Base-by-base conservation (phyloP, 352 stramenopile genomes). In the Phytophthora cactorum region DNA sequence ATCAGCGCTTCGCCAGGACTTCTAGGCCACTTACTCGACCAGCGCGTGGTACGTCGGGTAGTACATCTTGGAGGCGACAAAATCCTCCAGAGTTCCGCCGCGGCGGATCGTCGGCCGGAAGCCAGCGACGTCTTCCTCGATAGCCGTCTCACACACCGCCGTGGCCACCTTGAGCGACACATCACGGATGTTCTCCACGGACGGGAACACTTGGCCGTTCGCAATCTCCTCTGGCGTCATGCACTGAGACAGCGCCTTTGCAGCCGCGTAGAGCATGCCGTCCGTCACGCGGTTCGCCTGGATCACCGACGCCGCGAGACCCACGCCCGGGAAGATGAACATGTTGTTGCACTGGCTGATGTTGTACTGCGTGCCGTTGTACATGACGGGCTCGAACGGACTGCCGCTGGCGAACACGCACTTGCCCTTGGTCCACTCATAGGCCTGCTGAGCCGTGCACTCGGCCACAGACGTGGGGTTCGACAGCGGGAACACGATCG, bases 271-370 rank as follows among this genome's bases (percentile, higher is more conserved):
- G 15, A 99, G 79, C 96, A 99, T 99, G 66, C 85, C 84, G 75
- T 99, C 96, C 27, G 92, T 97, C 50, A 96, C 86, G 49, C 86
- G 83, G 27, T 70, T 80, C 17, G 85, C 70, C 55, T 91, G 84
- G 60, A 87, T 90, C 10, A 98, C 77, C 4, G 95, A 91, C 17
- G 90, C 91, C 17, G 93, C 97, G 5, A 99, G 85, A 36, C 96
- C 97, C 45, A 99, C 77, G 45, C 92, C 97, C 32, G 97, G 97
- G 82, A 99, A 99, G 68, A 99, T 97, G 75, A 98, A 99, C 88
- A 98, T 96, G 77, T 98, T 98, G 89, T 98, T 98, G 74, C 90
- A 94, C 76, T 98, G 93, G 63, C 84, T 93, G 68, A 93, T 79
- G 28, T 75, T 69, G 75, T 95, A 91, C 57, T 79, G 62, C 56